These are phyloP conservation scores for Primulina eburnea DNA, from an alignment of 257 asterid species.

Conservation along the genomic window DNA sequence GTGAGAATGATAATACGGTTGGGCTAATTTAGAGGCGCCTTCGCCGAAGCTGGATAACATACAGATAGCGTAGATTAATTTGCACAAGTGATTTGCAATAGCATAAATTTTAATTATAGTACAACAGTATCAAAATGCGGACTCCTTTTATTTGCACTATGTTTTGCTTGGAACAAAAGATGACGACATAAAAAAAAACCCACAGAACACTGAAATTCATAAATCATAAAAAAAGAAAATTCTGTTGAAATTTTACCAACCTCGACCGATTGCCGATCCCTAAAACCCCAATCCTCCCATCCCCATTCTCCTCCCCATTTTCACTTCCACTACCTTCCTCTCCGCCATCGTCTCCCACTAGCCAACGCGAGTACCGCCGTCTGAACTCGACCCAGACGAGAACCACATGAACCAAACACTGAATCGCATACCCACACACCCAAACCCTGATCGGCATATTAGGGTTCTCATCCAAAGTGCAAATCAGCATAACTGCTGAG, in stretches of 20 bases:
- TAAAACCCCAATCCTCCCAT: conserved; percentile 34
- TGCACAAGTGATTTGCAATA: not conserved
- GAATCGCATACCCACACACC: conserved; percentile 79
- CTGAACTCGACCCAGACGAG: conserved; percentile 74
- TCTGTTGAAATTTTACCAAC: conserved; percentile 24
- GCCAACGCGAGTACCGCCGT: conserved; percentile 41
- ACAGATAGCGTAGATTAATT: not conserved
- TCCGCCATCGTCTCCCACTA: conserved; percentile 23
- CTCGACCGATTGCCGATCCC: conserved; percentile 41
- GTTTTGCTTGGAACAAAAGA: not conserved
- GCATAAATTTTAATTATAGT: not conserved
- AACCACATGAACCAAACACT: conserved; percentile 81
- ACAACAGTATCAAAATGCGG: not conserved
- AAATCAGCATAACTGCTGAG: conserved; percentile 54
- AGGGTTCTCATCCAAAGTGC: conserved; percentile 56
- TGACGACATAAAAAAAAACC: not conserved
- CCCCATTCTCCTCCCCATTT: conserved; percentile 39
- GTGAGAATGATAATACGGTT: not conserved
- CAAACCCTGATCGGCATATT: conserved; percentile 87
- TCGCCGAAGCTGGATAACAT: not conserved
- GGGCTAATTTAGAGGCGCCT: not conserved
- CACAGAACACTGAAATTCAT: not conserved
- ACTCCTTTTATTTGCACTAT: not conserved
- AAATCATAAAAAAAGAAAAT: not conserved
- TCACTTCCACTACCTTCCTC: conserved; percentile 41